Base-by-base conservation (phyloP, 78 protist species). In the Pigoraptor vietnamica region DNA sequence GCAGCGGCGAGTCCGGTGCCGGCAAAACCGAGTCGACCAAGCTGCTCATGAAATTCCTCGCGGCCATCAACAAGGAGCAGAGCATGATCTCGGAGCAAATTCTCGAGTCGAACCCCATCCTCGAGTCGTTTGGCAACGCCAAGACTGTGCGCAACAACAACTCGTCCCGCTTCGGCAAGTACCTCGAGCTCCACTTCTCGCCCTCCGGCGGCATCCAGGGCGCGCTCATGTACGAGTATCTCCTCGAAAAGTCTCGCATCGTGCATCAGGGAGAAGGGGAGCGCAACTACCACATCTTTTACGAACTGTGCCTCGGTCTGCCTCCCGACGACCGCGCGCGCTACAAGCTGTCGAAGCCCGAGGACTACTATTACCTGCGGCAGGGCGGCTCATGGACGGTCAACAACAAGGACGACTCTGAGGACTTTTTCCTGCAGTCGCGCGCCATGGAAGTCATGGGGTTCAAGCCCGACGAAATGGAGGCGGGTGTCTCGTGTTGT, bases 121-220 rank as follows among this genome's bases (percentile, higher is more conserved):
- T 96, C 37, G 97, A 96, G 81, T 91, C 95, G 39, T 96, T 96
- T 90, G 97, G 97, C 90, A 96, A 96, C 86, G 93, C 96, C 33
- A 92, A 92, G 79, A 96, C 99, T 24, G 48, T 93, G 23, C 92
- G 95, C 90, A 98, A 98, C 94, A 95, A 98, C 96, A 98, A 98
- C 94, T 96, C 98, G 24, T 92, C 96, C 0, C 97, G 99, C 88
- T 98, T 98, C 91, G 98, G 99, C 55, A 98, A 98, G 93, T 98
- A 95, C 95, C 94, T 98, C 84, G 96, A 96, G 89, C 96, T 98
- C 37, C 95, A 96, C 89, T 98, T 98, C 92, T 95, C 93, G 93
- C 86, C 81, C 81, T 83, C 91, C 19, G 99, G 99, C 81, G 91
- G 84, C 83, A 98, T 98, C 38, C 24, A 40, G 67, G 99, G 99